Base-by-base conservation (phyloP, 768 basidiomycete species). In the Rickenella mellea region DNA sequence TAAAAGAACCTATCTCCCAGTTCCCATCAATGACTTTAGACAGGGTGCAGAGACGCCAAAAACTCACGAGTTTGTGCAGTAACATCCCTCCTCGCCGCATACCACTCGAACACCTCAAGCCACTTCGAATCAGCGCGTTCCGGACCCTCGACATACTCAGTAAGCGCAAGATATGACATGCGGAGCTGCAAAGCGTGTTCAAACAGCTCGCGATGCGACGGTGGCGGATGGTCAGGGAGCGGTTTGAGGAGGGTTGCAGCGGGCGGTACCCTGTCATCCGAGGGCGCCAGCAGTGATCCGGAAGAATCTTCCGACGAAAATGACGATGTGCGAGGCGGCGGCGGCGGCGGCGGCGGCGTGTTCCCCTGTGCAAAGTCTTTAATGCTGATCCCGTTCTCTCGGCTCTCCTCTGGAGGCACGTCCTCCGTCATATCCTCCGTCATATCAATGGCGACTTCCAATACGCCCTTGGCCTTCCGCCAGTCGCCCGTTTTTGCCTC, bases 91-190 rank as follows among this genome's bases (percentile, higher is more conserved):
- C 69, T 66, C 43, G 80, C 81, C 0, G 90, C 80, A 54, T 91
- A 80, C 84, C 86, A 96, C 4, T 74, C 65, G 58, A 93, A 94
- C 6, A 90, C 71, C 21, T 90, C 88, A 12, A 90, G 66, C 76
- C 90, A 92, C 43, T 77, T 80, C 14, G 66, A 63, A 47, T 84
- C 80, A 0, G 91, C 92, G 29, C 78, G 76, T 51, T 93, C 89
- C 0, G 90, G 72, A 0, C 96, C 94, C 27, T 91, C 83, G 14
- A 85, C 72, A 27, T 81, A 74, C 61, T 98, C 96, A 14, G 73
- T 71, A 38, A 97, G 63, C 5, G 81, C 77, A 37, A 83, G 78
- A 54, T 87, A 81, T 0, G 91, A 86, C 74, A 94, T 86, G 24
- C 91, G 70, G 25, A 97, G 60, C 59, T 96, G 85, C 33, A 96